A percentile compares a stretch with the other conserved stretches of the same genome.
Evolutionary conservation across 441 rosid genomes (phyloP).

Genomic region (Corymbia citriodora): DNA sequence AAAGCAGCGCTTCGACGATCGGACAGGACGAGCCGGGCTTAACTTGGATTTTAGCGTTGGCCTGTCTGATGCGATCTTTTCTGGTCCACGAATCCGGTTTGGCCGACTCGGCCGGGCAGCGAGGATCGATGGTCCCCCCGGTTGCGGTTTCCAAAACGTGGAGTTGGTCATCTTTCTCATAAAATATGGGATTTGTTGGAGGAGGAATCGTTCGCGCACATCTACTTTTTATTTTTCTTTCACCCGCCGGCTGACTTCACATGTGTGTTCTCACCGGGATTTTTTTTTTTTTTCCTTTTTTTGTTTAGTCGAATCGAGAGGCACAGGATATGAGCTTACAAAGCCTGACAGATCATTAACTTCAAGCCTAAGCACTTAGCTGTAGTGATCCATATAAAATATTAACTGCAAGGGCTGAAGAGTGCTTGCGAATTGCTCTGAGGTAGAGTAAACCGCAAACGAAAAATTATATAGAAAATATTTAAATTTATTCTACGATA

Average conservation of each 20-base stretch:
- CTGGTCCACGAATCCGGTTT: background rate
- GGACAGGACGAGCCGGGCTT: background rate
- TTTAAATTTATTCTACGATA: fast-evolving
- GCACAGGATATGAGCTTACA: background rate
- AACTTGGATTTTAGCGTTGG: fast-evolving
- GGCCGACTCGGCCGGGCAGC: background rate
- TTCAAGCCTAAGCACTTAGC: background rate
- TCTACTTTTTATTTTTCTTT: background rate
- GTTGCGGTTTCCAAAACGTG: background rate
- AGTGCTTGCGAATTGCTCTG: fast-evolving
- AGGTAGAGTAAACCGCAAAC: background rate
- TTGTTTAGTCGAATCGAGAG: background rate
- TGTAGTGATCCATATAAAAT: background rate
- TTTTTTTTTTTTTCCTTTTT: background rate
- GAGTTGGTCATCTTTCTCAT: background rate
- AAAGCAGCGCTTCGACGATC: background rate
- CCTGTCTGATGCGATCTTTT: background rate
- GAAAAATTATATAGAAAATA: background rate
- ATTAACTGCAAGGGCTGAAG: background rate
- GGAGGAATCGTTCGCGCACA: background rate
- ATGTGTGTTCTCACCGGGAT: background rate
- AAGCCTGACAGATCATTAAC: background rate
- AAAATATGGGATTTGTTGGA: background rate
- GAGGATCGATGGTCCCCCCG: background rate
- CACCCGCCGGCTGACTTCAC: background rate